Conservation (phyloP, 352 stramenopile genomes). For the Phytophthora sp. region DNA sequence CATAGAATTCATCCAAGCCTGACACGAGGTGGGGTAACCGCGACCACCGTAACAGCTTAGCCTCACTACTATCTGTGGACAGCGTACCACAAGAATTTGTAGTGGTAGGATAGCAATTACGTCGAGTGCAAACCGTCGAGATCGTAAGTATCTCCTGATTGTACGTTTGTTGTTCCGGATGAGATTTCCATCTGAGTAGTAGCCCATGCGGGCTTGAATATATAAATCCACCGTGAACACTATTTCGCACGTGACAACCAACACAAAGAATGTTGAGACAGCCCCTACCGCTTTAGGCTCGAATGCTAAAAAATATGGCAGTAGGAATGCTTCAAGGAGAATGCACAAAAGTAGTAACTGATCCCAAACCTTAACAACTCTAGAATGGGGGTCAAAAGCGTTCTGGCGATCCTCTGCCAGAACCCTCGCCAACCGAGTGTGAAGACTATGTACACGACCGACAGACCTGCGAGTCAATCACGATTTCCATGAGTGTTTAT, state of each 20-base stretch:
- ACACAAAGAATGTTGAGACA: constrained; percentile 27
- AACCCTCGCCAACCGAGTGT: neutral
- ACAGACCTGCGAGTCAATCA: neutral
- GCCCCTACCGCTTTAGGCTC: constrained; percentile 7
- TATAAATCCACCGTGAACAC: constrained; percentile 57
- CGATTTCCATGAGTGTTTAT: neutral
- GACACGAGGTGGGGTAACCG: constrained; percentile 50
- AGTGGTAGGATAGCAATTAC: constrained; percentile 43
- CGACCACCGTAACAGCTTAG: constrained; percentile 48
- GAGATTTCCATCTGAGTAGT: constrained; percentile 59
- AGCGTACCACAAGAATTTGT: constrained; percentile 6
- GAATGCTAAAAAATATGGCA: constrained; percentile 59
- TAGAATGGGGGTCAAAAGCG: constrained; percentile 57
- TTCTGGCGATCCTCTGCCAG: constrained; percentile 12
- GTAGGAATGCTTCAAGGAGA: constrained; percentile 53
- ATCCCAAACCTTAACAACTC: constrained; percentile 48
- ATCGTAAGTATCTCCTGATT: constrained; percentile 48
- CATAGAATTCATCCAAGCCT: constrained; percentile 58
- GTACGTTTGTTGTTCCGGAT: constrained; percentile 45
- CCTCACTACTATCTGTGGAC: constrained; percentile 22
- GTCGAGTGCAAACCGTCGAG: constrained; percentile 47
- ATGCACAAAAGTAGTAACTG: constrained; percentile 50
- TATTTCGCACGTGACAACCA: constrained; percentile 41
- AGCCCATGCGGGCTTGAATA: constrained; percentile 58
- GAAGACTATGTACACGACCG: neutral